phyloP scores from a whole-genome alignment of 495 filamentous ascomycete genomes.

The Trichodelitschia bisporula region DNA sequence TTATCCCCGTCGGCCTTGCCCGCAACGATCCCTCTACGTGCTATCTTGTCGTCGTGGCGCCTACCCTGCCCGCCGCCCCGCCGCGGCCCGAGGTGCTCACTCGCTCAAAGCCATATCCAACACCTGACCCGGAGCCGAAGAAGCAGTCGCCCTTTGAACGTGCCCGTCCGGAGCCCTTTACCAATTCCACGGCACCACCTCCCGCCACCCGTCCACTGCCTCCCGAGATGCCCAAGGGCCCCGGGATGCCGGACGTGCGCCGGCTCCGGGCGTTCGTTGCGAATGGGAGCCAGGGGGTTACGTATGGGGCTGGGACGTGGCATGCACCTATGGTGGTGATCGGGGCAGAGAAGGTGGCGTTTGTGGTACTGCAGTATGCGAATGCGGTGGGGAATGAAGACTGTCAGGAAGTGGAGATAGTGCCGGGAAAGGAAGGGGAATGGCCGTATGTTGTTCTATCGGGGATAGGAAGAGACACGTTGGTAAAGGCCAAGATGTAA shows the following conservation, averaged over 20 bases:
- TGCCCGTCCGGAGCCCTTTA: slow-evolving; percentile 18
- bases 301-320: slow-evolving; percentile 82
- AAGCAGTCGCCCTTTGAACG: slow-evolving; percentile 12
- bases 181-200: slow-evolving; percentile 11
- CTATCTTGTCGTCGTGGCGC: slow-evolving; percentile 84
- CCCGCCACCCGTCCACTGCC: too few species aligned
- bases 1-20: slow-evolving; percentile 48
- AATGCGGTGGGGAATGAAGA: slow-evolving; percentile 73
- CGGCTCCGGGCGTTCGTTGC: slow-evolving; percentile 58
- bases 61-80: slow-evolving; percentile 20
- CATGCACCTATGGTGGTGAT: slow-evolving; percentile 92
- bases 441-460: slow-evolving; percentile 6
- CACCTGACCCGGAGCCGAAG: slow-evolving; percentile 14
- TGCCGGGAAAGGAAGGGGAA: slow-evolving; percentile 9
- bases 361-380: slow-evolving; percentile 70
- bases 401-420: slow-evolving; percentile 56
- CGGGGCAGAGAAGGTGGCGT: slow-evolving; percentile 41
- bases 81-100: slow-evolving; percentile 2
- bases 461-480: neutral
- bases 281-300: slow-evolving; percentile 59
- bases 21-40: slow-evolving; percentile 13
- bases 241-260: slow-evolving; percentile 48
- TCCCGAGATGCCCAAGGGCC: slow-evolving; percentile 15
- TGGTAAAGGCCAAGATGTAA: too few species aligned
- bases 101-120: slow-evolving; percentile 12